phyloP scores from a whole-genome alignment of 805 yeast genomes.

The Cyberlindnera americana region DNA sequence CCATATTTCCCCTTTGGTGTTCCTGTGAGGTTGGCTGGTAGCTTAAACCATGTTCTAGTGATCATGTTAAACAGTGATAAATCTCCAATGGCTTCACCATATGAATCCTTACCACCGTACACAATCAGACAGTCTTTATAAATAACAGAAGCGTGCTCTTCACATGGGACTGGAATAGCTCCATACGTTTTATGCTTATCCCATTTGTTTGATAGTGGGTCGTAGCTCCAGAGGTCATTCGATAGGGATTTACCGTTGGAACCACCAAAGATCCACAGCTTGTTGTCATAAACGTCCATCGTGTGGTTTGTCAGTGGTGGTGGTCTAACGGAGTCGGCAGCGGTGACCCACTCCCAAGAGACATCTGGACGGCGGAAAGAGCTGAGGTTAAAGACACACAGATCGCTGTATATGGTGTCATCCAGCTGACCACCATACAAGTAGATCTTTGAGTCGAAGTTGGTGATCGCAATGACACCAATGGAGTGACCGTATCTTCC shows the following conservation, averaged over 20 bases:
- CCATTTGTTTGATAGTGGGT: slow-evolving; percentile 70
- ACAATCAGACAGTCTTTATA: slow-evolving; percentile 76
- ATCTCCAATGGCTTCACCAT: slow-evolving; percentile 63
- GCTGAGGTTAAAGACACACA: slow-evolving; percentile 82
- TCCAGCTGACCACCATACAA: slow-evolving; percentile 95
- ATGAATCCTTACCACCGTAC: slow-evolving; percentile 82
- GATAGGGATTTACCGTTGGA: slow-evolving; percentile 68
- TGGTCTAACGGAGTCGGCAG: slow-evolving; percentile 50
- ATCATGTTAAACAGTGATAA: slow-evolving; percentile 75
- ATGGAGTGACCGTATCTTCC: slow-evolving; percentile 96
- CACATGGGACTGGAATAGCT: slow-evolving; percentile 71
- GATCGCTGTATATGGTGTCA: slow-evolving; percentile 74
- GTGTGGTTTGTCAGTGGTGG: slow-evolving; percentile 91
- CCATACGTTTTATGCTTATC: slow-evolving; percentile 66
- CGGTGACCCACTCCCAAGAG: slow-evolving; percentile 72
- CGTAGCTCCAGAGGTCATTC: slow-evolving; percentile 78
- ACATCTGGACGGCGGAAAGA: slow-evolving; percentile 81
- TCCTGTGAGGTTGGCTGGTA: slow-evolving; percentile 43
- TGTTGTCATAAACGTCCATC: slow-evolving; percentile 74
- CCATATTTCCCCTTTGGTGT: slow-evolving; percentile 85
- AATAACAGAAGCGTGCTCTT: slow-evolving; percentile 85
- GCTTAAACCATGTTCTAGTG: slow-evolving; percentile 67
- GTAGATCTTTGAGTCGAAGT: slow-evolving; percentile 59
- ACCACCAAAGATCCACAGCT: slow-evolving; percentile 90
- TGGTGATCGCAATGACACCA: slow-evolving; percentile 63